Percentiles rank a stretch among this genome's conserved stretches.
Evolutionary conservation across 345 rosid genomes (phyloP).

Genomic region (Kernera saxatilis): DNA sequence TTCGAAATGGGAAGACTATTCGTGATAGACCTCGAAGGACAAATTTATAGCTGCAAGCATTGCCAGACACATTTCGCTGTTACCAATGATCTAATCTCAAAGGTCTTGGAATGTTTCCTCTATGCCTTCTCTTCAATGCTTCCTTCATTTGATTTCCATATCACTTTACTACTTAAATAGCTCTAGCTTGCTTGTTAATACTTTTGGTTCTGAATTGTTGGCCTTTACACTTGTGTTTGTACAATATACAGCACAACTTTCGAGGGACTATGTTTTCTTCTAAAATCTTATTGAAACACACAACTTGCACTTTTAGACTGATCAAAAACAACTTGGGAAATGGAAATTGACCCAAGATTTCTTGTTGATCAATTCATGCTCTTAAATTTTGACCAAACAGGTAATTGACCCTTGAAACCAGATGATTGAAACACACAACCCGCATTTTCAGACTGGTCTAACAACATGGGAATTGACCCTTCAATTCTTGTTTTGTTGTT

Average conservation of each 20-base stretch:
- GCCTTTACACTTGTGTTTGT: background rate
- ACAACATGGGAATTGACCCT: background rate
- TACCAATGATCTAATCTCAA: constrained; percentile 48
- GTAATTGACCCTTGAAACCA: background rate
- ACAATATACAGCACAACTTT: background rate
- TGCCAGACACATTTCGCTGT: constrained; percentile 63
- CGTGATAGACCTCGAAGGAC: constrained; percentile 52
- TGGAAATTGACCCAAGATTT: background rate
- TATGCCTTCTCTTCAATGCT: background rate
- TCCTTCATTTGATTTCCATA: background rate
- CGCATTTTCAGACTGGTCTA: background rate
- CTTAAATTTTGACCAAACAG: background rate
- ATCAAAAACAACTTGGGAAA: background rate
- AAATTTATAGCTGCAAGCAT: constrained; percentile 61
- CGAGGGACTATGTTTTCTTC: background rate
- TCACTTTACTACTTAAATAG: background rate
- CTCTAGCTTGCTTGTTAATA: background rate
- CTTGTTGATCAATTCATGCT: background rate
- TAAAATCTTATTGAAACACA: background rate
- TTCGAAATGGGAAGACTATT: constrained; percentile 65
- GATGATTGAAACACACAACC: background rate
- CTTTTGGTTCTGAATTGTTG: background rate
- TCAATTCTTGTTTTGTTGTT: background rate
- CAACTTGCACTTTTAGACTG: background rate
- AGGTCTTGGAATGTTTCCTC: constrained; percentile 30